Conservation (phyloP, 805 yeast genomes). For the Candida yuanshanica region DNA sequence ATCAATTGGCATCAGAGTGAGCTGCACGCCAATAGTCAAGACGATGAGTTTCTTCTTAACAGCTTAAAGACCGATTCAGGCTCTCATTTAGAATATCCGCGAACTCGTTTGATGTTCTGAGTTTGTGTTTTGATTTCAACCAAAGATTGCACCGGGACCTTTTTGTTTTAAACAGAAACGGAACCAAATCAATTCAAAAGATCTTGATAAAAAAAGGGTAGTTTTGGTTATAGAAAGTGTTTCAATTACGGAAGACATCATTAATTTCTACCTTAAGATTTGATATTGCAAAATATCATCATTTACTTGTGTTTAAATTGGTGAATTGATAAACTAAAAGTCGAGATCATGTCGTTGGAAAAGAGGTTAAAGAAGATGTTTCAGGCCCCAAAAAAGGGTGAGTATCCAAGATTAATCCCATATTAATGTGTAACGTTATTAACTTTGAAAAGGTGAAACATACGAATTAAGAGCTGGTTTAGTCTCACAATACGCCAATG, state of each 20-base stretch:
- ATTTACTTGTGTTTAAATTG: background rate
- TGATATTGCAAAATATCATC: background rate
- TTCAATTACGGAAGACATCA: too few relatives aligned
- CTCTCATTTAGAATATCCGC: too few relatives aligned
- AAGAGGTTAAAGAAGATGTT: conserved; percentile 49
- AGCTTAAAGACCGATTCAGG: too few relatives aligned
- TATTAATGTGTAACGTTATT: conserved; percentile 29
- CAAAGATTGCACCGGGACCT: background rate
- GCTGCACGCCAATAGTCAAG: background rate
- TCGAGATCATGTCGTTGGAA: conserved; percentile 35
- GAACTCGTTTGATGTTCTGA: background rate
- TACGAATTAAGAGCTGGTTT: conserved; percentile 84
- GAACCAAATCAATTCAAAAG: background rate
- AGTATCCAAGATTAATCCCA: background rate
- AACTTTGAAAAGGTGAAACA: conserved; percentile 65
- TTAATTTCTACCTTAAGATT: too few relatives aligned
- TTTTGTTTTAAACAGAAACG: too few relatives aligned
- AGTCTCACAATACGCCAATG: conserved; percentile 91
- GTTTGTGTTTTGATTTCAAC: background rate
- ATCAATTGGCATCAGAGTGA: conserved; percentile 34
- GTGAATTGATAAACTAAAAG: background rate
- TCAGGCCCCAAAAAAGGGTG: conserved; percentile 53
- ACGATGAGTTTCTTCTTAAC: too few relatives aligned
- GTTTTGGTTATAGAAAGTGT: background rate
- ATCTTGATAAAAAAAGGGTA: background rate